Conservation (phyloP, 176 grass and related monocot species). For the Elymus sibiricus region DNA sequence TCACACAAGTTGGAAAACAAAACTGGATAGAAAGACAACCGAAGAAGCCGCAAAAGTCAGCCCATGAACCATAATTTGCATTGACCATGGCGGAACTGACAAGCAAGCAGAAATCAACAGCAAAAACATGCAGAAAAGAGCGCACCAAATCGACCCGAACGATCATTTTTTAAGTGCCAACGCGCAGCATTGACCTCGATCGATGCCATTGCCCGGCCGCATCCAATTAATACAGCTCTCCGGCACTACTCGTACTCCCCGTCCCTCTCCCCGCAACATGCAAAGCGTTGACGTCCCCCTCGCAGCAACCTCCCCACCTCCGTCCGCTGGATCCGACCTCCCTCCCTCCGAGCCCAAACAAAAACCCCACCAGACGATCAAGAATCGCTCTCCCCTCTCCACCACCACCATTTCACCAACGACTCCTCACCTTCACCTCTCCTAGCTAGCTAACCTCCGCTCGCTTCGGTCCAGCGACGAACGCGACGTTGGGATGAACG, state of each 20-base stretch:
- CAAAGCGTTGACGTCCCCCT: constrained; percentile 53
- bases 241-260: not conserved
- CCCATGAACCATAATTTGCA: constrained; percentile 4
- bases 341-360: constrained; percentile 36
- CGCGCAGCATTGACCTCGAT: constrained; percentile 50
- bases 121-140: not conserved
- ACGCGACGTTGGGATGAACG: constrained; percentile 13
- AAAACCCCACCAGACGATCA: constrained; percentile 39
- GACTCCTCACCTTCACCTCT: constrained; percentile 25
- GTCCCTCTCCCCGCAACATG: constrained; percentile 33
- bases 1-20: not conserved
- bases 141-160: not conserved
- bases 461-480: not conserved
- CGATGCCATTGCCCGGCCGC: constrained; percentile 6
- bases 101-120: not conserved
- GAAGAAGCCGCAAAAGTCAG: constrained; percentile 23
- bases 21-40: not conserved
- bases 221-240: not conserved
- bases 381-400: not conserved
- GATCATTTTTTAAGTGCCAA: not conserved
- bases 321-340: constrained; percentile 33
- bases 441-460: not conserved
- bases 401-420: constrained; percentile 1
- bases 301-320: constrained; percentile 12
- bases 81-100: constrained; percentile 6